Conservation (phyloP, 2,329 filamentous ascomycete species). For the Colletotrichum phormii region DNA sequence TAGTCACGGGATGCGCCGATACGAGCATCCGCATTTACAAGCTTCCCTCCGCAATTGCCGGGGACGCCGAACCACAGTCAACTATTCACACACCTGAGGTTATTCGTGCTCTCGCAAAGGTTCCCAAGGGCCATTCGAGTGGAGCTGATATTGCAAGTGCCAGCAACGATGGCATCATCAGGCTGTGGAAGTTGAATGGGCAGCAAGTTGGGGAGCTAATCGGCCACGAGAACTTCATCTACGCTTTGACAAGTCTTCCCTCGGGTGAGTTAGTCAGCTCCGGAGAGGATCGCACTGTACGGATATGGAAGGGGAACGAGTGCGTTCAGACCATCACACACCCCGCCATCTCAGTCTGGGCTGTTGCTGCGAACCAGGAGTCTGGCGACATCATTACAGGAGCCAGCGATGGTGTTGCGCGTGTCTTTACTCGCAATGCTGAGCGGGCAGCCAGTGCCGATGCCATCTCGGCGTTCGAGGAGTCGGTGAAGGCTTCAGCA, state of each 20-base stretch:
- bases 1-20: constrained; percentile 94
- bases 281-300: constrained; percentile 92
- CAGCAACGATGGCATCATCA: constrained; percentile 90
- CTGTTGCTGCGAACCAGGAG: constrained; percentile 82
- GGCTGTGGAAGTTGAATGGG: constrained; percentile 87
- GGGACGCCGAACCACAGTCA: constrained; percentile 62
- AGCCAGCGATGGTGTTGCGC: constrained; percentile 86
- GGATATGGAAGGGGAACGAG: constrained; percentile 84
- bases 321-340: constrained; percentile 97
- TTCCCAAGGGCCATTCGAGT: constrained; percentile 80
- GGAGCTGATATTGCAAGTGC: constrained; percentile 95
- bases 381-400: constrained; percentile 95
- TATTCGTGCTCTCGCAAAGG: constrained; percentile 86
- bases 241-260: constrained; percentile 81
- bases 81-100: constrained; percentile 79
- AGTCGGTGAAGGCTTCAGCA: constrained; percentile 82
- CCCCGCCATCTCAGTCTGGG: constrained; percentile 96
- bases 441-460: constrained; percentile 78
- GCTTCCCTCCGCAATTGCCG: constrained; percentile 69
- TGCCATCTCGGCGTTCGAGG: constrained; percentile 80
- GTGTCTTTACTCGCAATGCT: constrained; percentile 82
- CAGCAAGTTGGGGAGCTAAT: constrained; percentile 80
- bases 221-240: constrained; percentile 96
- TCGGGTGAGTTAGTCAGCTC: constrained; percentile 90
- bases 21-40: constrained; percentile 88